These are phyloP conservation scores for Schwanniomyces vanrijiae DNA, from an alignment of 805 yeast genomes.

Conservation along the genomic window DNA sequence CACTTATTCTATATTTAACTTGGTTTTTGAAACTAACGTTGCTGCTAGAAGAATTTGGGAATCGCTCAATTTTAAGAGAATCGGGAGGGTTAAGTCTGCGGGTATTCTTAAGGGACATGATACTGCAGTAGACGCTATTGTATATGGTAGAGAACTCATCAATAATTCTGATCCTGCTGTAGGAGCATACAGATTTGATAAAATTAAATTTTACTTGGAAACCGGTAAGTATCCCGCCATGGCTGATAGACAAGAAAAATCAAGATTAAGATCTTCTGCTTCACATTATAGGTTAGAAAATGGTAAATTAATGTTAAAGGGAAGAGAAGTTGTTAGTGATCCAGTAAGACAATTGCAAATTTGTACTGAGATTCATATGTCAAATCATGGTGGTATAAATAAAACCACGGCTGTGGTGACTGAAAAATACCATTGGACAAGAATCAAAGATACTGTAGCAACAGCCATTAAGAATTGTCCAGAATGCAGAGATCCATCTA, in stretches of 20 bases:
- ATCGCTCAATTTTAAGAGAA: slow-evolving; percentile 67
- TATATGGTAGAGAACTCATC: slow-evolving; percentile 79
- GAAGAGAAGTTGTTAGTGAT: slow-evolving; percentile 80
- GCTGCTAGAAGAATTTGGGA: slow-evolving; percentile 82
- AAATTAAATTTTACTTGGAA: slow-evolving; percentile 72
- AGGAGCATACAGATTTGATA: slow-evolving; percentile 67
- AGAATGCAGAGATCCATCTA: slow-evolving; percentile 59
- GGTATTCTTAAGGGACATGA: slow-evolving; percentile 85
- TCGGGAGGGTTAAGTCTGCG: slow-evolving; percentile 83
- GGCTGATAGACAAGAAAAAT: slow-evolving; percentile 80
- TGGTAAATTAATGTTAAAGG: slow-evolving; percentile 75
- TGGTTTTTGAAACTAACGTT: slow-evolving; percentile 85
- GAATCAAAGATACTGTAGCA: slow-evolving; percentile 84
- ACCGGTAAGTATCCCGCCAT: slow-evolving; percentile 85
- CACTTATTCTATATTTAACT: slow-evolving; percentile 77
- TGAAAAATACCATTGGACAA: slow-evolving; percentile 86
- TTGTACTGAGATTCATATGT: slow-evolving; percentile 66
- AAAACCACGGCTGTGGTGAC: slow-evolving; percentile 77
- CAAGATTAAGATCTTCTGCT: slow-evolving; percentile 79
- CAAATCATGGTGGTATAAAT: slow-evolving; percentile 84
- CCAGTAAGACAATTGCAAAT: slow-evolving; percentile 73
- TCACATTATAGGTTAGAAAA: slow-evolving; percentile 70
- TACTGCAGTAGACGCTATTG: slow-evolving; percentile 80
- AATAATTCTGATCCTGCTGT: slow-evolving; percentile 49
- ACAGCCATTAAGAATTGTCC: slow-evolving; percentile 74